phyloP scores from a whole-genome alignment of 169 alveolate species.

The Eimeria tenella region DNA sequence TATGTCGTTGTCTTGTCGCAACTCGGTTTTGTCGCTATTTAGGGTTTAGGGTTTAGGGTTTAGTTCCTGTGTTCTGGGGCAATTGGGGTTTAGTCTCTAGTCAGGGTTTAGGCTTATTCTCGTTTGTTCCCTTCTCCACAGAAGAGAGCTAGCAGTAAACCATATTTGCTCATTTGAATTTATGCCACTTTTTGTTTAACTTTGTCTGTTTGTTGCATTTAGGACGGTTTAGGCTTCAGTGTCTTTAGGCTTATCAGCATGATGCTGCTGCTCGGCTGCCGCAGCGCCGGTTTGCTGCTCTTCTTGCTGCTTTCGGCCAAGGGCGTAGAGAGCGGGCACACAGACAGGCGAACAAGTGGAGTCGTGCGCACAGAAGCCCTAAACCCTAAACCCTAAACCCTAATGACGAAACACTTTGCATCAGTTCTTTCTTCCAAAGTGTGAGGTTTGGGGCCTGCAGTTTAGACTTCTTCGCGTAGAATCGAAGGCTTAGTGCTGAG shows the following conservation, averaged over 20 bases:
- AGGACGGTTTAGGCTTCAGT: conserved; percentile 24
- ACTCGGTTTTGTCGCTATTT: no score
- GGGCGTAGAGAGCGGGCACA: not conserved
- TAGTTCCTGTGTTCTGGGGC: not conserved
- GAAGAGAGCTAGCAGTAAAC: no score
- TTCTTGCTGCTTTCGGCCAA: conserved; percentile 34
- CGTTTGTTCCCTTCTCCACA: no score
- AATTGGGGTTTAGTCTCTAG: no score
- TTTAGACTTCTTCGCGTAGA: not conserved
- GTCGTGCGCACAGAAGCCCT: not conserved
- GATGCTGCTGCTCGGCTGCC: not conserved
- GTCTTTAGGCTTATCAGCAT: not conserved
- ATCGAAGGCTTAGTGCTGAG: not conserved
- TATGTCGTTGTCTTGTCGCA: no score
- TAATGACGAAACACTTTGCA: not conserved
- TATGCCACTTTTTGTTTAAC: not conserved
- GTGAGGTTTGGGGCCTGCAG: not conserved
- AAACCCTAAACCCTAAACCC: not conserved
- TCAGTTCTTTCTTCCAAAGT: not conserved
- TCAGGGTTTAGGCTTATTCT: no score
- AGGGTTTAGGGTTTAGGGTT: conserved; percentile 18
- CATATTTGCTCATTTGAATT: not conserved
- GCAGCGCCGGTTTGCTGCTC: conserved; percentile 48
- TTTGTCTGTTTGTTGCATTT: not conserved
- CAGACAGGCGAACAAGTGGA: not conserved